A percentile compares a stretch with the other conserved stretches of the same genome.
These are phyloP conservation scores for Podaxis pistillaris DNA, from an alignment of 768 basidiomycete genomes.

Conservation along the genomic window DNA sequence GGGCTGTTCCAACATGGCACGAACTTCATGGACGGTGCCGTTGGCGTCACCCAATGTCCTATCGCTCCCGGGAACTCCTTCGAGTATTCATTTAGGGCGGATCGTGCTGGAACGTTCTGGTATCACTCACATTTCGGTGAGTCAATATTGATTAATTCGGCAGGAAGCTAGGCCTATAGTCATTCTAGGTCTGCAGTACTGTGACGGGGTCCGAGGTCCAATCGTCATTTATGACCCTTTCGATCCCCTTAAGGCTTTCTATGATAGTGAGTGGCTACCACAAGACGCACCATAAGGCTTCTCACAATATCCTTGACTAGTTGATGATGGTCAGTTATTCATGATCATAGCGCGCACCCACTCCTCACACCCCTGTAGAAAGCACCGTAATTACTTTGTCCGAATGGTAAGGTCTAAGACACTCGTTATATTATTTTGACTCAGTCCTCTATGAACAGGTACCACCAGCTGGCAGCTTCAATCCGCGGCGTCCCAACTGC, in stretches of 20 bases:
- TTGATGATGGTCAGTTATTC: slow-evolving; percentile 17
- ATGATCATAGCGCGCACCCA: not conserved
- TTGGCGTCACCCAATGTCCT: slow-evolving; percentile 46
- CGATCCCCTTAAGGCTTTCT: slow-evolving; percentile 31
- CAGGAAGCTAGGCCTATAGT: not conserved
- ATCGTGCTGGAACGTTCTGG: slow-evolving; percentile 35
- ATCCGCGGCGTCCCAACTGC: slow-evolving; percentile 15
- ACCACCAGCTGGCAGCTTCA: slow-evolving; percentile 21
- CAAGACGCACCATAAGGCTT: not conserved
- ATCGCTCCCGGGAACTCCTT: slow-evolving; percentile 41
- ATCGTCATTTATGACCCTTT: slow-evolving; percentile 37
- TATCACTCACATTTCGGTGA: slow-evolving; percentile 34
- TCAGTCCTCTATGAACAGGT: slow-evolving; percentile 21
- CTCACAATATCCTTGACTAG: not conserved
- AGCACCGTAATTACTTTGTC: slow-evolving; percentile 43
- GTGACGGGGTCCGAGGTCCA: slow-evolving; percentile 40
- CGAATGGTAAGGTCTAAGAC: slow-evolving; percentile 30
- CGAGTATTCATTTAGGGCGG: slow-evolving; percentile 37
- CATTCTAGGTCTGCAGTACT: slow-evolving; percentile 42
- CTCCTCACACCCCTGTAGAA: slow-evolving; percentile 21
- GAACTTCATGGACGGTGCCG: slow-evolving; percentile 45
- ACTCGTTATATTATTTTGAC: not conserved
- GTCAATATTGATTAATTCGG: not conserved
- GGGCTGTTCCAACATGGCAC: slow-evolving; percentile 43
- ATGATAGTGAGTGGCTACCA: slow-evolving; percentile 21